These are phyloP conservation scores for Syncephalastrum sp. DNA, from an alignment of 371 early-diverging fungal species.

Conservation along the genomic window DNA sequence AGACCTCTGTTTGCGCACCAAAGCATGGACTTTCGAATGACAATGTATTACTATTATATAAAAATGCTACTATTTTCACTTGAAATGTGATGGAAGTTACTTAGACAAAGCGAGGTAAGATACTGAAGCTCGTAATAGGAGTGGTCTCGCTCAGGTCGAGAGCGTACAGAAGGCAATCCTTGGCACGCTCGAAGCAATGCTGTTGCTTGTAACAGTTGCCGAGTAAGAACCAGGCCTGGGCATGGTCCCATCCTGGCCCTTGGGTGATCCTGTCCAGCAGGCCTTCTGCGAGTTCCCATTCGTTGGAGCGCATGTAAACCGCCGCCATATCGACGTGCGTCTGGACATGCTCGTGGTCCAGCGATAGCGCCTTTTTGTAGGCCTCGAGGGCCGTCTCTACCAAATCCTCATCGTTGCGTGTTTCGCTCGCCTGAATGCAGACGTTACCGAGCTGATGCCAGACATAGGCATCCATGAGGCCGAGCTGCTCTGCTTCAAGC, in stretches of 20 bases:
- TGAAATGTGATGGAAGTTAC: neutral
- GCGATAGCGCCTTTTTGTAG: constrained; percentile 47
- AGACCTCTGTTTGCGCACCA: no score
- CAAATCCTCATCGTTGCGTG: constrained; percentile 9
- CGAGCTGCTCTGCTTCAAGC: constrained; percentile 59
- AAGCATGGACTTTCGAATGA: no score
- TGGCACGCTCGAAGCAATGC: constrained; percentile 28
- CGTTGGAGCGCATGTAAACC: constrained; percentile 14
- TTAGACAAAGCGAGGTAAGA: constrained; percentile 32
- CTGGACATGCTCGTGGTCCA: constrained; percentile 35
- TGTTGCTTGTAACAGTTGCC: constrained; percentile 25
- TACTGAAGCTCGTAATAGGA: constrained; percentile 18
- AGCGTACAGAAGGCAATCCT: constrained; percentile 33
- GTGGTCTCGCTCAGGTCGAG: constrained; percentile 29
- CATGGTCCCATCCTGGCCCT: constrained; percentile 34
- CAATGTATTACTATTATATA: no score
- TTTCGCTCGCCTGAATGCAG: constrained; percentile 15
- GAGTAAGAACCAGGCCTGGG: constrained; percentile 35
- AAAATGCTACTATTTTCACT: neutral
- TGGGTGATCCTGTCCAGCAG: constrained; percentile 29
- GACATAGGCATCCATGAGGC: constrained; percentile 46
- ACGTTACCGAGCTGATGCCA: constrained; percentile 60
- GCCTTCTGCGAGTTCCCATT: constrained; percentile 35
- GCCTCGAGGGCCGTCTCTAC: constrained; percentile 37
- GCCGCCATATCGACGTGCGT: constrained; percentile 25